Evolutionary conservation across 1,139 yeast species (phyloP).

Genomic region (Lodderomyces margitis): DNA sequence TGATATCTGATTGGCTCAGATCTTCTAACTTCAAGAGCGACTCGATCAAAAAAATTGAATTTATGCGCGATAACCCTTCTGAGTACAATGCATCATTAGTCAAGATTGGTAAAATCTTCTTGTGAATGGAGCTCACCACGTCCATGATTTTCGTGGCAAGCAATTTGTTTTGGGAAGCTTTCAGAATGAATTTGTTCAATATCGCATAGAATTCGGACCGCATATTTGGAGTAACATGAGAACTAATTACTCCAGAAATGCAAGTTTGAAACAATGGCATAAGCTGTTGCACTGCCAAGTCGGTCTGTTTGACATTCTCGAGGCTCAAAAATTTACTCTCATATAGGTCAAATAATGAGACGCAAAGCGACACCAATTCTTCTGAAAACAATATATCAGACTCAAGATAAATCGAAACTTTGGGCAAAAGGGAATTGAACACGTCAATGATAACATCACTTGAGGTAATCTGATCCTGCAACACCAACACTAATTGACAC

Average conservation of each 20-base stretch:
- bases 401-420: constrained; percentile 70
- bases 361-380: constrained; percentile 74
- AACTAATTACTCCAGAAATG: constrained; percentile 66
- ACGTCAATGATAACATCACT: constrained; percentile 68
- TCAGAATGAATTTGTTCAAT: constrained; percentile 63
- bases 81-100: constrained; percentile 80
- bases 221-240: constrained; percentile 63
- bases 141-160: constrained; percentile 47
- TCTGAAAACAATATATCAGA: constrained; percentile 67
- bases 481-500: constrained; percentile 72
- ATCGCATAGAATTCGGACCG: constrained; percentile 80
- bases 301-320: constrained; percentile 35
- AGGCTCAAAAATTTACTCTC: background rate
- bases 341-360: constrained; percentile 64
- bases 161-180: constrained; percentile 39
- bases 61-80: constrained; percentile 75
- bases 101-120: constrained; percentile 59
- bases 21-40: constrained; percentile 61
- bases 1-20: constrained; percentile 49
- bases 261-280: constrained; percentile 73
- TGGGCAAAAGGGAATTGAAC: constrained; percentile 73
- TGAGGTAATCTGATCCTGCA: constrained; percentile 44
- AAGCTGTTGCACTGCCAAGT: constrained; percentile 44
- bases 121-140: constrained; percentile 58
- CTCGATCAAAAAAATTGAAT: constrained; percentile 72